Base-by-base conservation (phyloP, 257 asterid species). In the Solanum appendiculatum region DNA sequence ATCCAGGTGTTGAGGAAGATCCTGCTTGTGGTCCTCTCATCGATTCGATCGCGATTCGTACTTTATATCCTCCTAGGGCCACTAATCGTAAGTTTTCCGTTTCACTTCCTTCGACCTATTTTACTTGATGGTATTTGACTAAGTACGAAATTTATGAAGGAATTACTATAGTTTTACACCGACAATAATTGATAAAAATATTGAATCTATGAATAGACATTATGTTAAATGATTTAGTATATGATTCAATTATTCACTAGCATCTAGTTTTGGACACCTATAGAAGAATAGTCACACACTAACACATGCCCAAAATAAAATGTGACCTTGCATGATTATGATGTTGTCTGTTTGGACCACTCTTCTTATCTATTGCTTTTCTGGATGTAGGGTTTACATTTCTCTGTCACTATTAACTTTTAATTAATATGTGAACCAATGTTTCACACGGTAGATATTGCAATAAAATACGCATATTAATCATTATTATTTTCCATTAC, bases 21-120 rank as follows among this genome's bases (percentile, higher is more conserved):
- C 99, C 98, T 0, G 98, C 99, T 21, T 97, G 99, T 36, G 98
- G 99, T 2, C 99, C 98, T 23, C 94, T 97, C 77, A 89, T 95
- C n/a, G 99, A 95, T 84, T 91, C 98, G 0, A 82, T 97, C 14
- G 98, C 98, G 4, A 92, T 97, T 85, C 94, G 94, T 12, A 91
- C 94, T 70, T 86, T 97, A 15, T 93, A 94, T 87, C 99, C 99
- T 46, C 99, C 99, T 4, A 93, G 68, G 69, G 92, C 98, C 2
- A 94, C 99, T 5, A 94, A 56, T n/a, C 37, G 98, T 97, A 91
- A 91, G 98, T 88, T 81, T 82, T 40, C 23, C 48, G 9, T 46
- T 63, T 83, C 69, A 7, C 4, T 21, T 56, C 15, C 4, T 82
- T 54, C 16, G 5, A 44, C 13, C 11, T 21, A 10, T 36, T 73